Conservation (phyloP, 1,139 yeast genomes). For the Candida sp. region DNA sequence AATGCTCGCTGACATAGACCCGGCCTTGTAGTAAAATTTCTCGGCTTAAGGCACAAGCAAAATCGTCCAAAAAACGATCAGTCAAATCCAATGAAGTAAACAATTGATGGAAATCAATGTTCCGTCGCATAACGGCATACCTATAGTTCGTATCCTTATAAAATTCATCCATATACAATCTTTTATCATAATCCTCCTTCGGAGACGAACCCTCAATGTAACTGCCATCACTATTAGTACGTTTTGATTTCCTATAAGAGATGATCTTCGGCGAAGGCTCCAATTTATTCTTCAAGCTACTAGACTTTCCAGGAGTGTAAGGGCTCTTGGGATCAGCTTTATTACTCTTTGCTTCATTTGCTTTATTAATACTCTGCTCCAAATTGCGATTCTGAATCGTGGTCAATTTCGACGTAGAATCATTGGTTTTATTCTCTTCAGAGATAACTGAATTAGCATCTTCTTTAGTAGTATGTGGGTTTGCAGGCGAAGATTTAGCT, state of each 20-base stretch:
- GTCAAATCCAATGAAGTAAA: constrained; percentile 67
- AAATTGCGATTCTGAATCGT: not conserved
- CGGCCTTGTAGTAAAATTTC: constrained; percentile 94
- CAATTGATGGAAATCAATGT: constrained; percentile 74
- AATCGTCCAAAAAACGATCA: constrained; percentile 79
- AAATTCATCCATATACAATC: constrained; percentile 35
- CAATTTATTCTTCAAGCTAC: not conserved
- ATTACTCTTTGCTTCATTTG: not conserved
- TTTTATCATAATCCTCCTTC: constrained; percentile 27
- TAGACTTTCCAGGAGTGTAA: constrained; percentile 1
- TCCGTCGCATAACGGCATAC: constrained; percentile 67
- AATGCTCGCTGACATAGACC: constrained; percentile 75
- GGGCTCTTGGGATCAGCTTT: constrained; percentile 1
- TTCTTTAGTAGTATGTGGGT: constrained; percentile 55
- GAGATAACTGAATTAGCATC: constrained; percentile 46
- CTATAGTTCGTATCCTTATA: constrained; percentile 34
- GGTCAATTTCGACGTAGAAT: not conserved
- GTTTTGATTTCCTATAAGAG: constrained; percentile 41
- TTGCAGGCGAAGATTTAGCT: constrained; percentile 52
- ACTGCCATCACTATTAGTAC: constrained; percentile 31
- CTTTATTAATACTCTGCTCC: constrained; percentile 4
- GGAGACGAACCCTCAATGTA: constrained; percentile 8
- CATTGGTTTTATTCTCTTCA: constrained; percentile 18
- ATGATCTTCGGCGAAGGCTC: constrained; percentile 44
- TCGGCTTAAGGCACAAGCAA: constrained; percentile 83